phyloP scores from a whole-genome alignment of 306 rosid genomes.

The Delonix regia region DNA sequence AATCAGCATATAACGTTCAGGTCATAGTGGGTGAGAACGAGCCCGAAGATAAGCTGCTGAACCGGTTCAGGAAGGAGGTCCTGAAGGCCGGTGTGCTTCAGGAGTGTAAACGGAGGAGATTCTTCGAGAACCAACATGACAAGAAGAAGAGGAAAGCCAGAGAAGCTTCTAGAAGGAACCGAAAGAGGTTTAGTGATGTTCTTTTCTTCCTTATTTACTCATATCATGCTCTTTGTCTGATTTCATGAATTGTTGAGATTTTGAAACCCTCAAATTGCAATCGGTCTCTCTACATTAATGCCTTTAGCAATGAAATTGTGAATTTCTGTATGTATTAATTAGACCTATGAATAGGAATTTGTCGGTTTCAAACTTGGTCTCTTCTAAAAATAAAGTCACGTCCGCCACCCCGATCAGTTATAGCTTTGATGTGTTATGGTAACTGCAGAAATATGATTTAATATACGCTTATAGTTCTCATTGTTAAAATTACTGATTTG shows the following conservation, averaged over 20 bases:
- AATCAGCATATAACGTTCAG: conserved; percentile 66
- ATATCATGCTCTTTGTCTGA: not conserved
- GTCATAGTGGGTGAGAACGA: conserved; percentile 64
- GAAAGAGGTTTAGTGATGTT: conserved; percentile 46
- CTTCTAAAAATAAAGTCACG: not conserved
- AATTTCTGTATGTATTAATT: not conserved
- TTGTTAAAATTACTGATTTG: not conserved
- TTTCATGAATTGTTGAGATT: not conserved
- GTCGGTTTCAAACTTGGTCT: too few relatives aligned
- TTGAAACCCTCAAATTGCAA: not conserved
- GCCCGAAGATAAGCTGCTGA: conserved; percentile 62
- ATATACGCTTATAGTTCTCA: not conserved
- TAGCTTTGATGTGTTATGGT: not conserved
- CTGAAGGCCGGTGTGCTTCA: conserved; percentile 73
- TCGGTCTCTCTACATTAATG: not conserved
- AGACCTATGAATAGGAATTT: too few relatives aligned
- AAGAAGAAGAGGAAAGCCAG: conserved; percentile 70
- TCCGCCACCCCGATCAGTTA: not conserved
- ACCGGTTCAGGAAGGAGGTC: conserved; percentile 70
- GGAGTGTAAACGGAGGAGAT: conserved; percentile 69
- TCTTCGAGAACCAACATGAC: conserved; percentile 64
- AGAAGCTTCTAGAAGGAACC: conserved; percentile 71
- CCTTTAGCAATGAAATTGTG: not conserved
- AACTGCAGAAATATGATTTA: not conserved
- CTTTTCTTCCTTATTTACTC: not conserved